Conservation (phyloP, 257 asterid genomes). For the Hygrophila difformis region DNA sequence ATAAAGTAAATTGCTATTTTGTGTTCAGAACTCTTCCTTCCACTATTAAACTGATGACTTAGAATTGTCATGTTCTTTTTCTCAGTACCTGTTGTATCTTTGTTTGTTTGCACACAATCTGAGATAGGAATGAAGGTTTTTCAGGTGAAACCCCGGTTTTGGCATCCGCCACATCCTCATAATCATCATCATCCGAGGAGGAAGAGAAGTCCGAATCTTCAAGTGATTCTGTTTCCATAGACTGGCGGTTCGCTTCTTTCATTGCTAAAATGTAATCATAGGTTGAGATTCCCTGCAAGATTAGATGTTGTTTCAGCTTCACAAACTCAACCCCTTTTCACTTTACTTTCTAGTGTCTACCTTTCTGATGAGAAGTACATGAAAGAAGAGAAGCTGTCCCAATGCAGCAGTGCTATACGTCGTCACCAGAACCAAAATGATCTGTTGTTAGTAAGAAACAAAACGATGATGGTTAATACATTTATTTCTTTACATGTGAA, state of each 20-base stretch:
- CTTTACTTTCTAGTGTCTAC: no score
- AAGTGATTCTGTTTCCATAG: constrained; percentile 52
- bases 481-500: not conserved
- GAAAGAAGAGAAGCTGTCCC: constrained; percentile 91
- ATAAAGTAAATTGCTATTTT: no score
- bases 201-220: constrained; percentile 79
- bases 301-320: no score
- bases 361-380: constrained; percentile 84
- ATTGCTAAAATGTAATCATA: constrained; percentile 89
- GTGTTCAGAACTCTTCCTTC: no score
- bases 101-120: constrained; percentile 35
- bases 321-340: no score
- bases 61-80: not conserved
- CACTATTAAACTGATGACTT: not conserved
- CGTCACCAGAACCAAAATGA: constrained; percentile 48
- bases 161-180: constrained; percentile 25
- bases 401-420: constrained; percentile 76
- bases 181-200: constrained; percentile 46
- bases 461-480: not conserved
- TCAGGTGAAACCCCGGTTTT: constrained; percentile 34
- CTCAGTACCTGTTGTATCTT: constrained; percentile 49
- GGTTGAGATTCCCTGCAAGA: constrained; percentile 93
- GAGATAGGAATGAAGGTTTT: constrained; percentile 38
- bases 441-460: no score
- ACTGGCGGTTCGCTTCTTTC: constrained; percentile 68